Base-by-base conservation (phyloP, 1,139 yeast genomes). In the Fermentozyma sake region DNA sequence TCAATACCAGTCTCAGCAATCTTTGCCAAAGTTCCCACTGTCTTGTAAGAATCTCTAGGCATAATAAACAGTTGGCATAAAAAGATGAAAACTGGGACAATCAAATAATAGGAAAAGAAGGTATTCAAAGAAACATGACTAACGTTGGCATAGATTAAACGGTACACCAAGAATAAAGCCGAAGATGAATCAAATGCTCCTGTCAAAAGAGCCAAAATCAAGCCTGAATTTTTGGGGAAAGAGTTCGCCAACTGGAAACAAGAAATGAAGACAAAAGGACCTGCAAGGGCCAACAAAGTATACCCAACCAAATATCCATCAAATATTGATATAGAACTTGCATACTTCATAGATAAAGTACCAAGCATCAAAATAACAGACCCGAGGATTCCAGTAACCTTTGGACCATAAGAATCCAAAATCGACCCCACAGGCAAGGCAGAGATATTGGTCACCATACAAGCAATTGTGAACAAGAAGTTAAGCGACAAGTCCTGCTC, bases 181-280 rank as follows among this genome's bases (percentile, higher is more conserved):
- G 89, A 73, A 0, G 89, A 78, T 0, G 89, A 72, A 49, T 84
- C 93, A 42, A 82, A 79, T 0, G 87, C 79, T 8, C 93, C 93
- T 2, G 91, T 79, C 29, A 84, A 57, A 11, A 79, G 48, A 0
- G 93, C 91, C 41, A 84, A 53, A 24, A 82, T 66, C 28, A 79
- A 61, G 2, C 94, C 94, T 4, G 87, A 77, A 44, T 68, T 69
- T 30, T 67, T 66, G 3, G 93, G 93, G 58, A 81, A 79, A 11
- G 80, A 64, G 46, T 79, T 80, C 4, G 91, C 79, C 43, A 82
- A 59, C 43, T 83, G 93, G 65, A 83, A 79, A 29, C 83, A 71
- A n/a, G 89, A 76, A 32, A 84, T 80, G 47, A 79, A 82, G 12
- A 80, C 81, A 52, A 83, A 83, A 6, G 95, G 94, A 2, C 94